A percentile compares a stretch with the other conserved stretches of the same genome.
phyloP scores from a whole-genome alignment of 345 rosid genomes.

The Mercurialis annua region DNA sequence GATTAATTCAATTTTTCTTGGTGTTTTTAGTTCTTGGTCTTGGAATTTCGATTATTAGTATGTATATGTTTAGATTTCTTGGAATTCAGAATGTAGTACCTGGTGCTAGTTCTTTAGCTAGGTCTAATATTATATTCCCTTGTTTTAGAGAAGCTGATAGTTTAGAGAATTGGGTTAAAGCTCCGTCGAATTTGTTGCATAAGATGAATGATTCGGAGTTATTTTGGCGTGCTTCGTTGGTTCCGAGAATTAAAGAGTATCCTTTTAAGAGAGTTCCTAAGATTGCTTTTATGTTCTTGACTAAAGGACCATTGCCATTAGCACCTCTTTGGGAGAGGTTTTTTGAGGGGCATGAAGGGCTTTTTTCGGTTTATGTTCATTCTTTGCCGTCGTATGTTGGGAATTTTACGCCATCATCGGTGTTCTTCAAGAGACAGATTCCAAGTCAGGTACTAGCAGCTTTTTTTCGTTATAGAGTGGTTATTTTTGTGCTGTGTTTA shows the following conservation, averaged over 20 bases:
- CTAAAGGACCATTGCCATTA: slow-evolving; percentile 83
- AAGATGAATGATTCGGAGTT: slow-evolving; percentile 54
- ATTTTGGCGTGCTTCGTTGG: slow-evolving; percentile 82
- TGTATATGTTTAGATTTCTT: slow-evolving; percentile 30
- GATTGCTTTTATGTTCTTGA: slow-evolving; percentile 91
- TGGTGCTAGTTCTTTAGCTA: not conserved
- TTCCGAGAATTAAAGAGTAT: slow-evolving; percentile 45
- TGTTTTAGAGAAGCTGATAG: slow-evolving; percentile 18
- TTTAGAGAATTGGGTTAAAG: slow-evolving; percentile 24
- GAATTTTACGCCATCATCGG: slow-evolving; percentile 49
- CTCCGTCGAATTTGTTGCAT: slow-evolving; percentile 28
- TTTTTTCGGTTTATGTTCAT: slow-evolving; percentile 72
- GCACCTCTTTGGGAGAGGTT: slow-evolving; percentile 92
- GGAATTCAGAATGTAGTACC: slow-evolving; percentile 19
- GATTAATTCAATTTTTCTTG: slow-evolving; percentile 29
- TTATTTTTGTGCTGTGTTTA: not conserved
- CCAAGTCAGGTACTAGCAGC: slow-evolving; percentile 74
- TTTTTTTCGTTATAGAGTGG: not conserved
- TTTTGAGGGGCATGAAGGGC: slow-evolving; percentile 62
- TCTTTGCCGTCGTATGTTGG: slow-evolving; percentile 55
- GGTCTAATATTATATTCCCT: slow-evolving; percentile 18
- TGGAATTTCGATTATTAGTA: slow-evolving; percentile 27
- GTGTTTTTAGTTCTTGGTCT: slow-evolving; percentile 32
- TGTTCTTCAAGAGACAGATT: slow-evolving; percentile 70
- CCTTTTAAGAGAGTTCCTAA: slow-evolving; percentile 76